Base-by-base conservation (phyloP, 345 rosid species). In the Eutrema heterophyllum region DNA sequence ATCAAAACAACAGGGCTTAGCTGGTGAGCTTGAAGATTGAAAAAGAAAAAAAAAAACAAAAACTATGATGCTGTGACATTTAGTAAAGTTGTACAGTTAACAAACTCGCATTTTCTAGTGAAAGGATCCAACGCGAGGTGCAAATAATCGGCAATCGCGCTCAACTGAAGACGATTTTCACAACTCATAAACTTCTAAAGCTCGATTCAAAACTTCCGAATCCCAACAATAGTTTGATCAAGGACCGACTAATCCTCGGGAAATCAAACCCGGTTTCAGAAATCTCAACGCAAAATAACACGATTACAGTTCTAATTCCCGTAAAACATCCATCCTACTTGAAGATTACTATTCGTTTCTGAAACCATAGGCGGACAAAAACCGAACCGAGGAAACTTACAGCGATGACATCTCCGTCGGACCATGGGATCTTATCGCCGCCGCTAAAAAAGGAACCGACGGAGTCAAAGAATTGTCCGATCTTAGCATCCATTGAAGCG, bases 381-480 rank as follows among this genome's bases (percentile, higher is more conserved):
- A 33, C 7, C 33, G 44, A 52, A 52, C 45, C 53, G 15, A 13
- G 11, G 43, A 51, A 26, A 72, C 89, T 78, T 79, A 91, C 97
- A 10, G 44, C 24, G 78, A 91, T 84, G 81, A 89, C 79, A 76
- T 89, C 97, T 5, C 84, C 82, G 58, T 87, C 92, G 74, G 86
- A 84, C 96, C 93, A 91, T 9, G 96, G 93, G 83, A 92, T 92
- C 78, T 89, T 88, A 67, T 89, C 97, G 39, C 81, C 85, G 39
- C 90, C 87, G 45, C 81, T 16, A 82, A 92, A 92, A 84, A 92
- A 88, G 70, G 84, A 64, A 6, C 84, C 83, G 51, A 84, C 67
- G 50, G 88, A 86, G 43, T 84, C 88, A 61, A 86, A 78, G 68
- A 86, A 81, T 1, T 59, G 26, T 32, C 64, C 72, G 69, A 77